Evolutionary conservation across 306 rosid genomes (phyloP).

Genomic region (Prosopis cineraria): DNA sequence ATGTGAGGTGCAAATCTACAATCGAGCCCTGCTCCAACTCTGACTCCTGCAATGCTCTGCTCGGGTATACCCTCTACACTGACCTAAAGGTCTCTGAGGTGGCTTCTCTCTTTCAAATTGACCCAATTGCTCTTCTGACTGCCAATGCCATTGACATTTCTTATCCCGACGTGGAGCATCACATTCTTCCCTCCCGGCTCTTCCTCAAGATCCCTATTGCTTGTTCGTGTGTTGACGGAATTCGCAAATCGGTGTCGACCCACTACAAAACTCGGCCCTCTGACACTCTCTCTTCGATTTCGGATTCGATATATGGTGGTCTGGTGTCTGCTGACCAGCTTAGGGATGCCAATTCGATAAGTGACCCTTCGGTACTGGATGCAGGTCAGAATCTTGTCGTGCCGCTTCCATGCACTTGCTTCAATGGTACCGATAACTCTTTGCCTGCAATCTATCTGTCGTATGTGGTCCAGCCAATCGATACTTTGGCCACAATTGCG

Average conservation of each 20-base stretch:
- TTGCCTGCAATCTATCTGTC: constrained; percentile 78
- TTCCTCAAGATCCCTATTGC: constrained; percentile 67
- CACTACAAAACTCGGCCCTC: constrained; percentile 69
- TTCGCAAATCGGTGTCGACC: constrained; percentile 72
- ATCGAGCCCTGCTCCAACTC: constrained; percentile 76
- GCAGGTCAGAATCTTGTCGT: constrained; percentile 69
- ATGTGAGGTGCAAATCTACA: constrained; percentile 60
- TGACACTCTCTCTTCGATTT: constrained; percentile 66
- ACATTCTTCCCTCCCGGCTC: constrained; percentile 71
- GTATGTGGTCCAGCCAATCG: constrained; percentile 64
- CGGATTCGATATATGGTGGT: constrained; percentile 64
- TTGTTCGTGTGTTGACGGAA: constrained; percentile 81
- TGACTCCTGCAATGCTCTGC: constrained; percentile 68
- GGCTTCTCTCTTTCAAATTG: constrained; percentile 74
- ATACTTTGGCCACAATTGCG: constrained; percentile 60
- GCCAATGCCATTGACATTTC: constrained; percentile 81
- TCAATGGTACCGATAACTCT: constrained; percentile 69
- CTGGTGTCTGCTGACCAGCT: constrained; percentile 79
- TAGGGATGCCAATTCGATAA: constrained; percentile 70
- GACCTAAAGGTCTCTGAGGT: constrained; percentile 83
- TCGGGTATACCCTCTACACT: constrained; percentile 80
- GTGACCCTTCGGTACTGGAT: constrained; percentile 68
- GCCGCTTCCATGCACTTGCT: constrained; percentile 84
- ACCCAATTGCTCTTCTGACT: constrained; percentile 68
- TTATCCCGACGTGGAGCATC: constrained; percentile 75